A percentile compares a stretch with the other conserved stretches of the same genome.
Conservation (phyloP, 139 green algal species). For the Ostreobium quekettii region DNA sequence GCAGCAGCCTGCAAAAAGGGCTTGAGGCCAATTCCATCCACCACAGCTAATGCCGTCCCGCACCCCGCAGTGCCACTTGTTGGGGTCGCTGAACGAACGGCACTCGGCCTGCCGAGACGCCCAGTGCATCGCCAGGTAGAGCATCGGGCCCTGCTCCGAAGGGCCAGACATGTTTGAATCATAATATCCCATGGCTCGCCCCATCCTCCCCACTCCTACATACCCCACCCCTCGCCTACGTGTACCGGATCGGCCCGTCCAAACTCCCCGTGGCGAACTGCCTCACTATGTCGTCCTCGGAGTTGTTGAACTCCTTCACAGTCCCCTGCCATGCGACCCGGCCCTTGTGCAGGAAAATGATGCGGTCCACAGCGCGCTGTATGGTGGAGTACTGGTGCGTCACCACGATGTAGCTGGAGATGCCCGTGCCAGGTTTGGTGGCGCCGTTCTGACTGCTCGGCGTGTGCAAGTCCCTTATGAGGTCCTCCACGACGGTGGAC, state of each 20-base stretch:
- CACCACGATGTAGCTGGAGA: constrained; percentile 93
- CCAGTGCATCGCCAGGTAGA: too few relatives aligned
- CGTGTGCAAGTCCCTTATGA: constrained; percentile 82
- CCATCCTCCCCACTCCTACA: not conserved
- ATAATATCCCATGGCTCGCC: too few relatives aligned
- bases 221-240: constrained; percentile 29
- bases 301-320: constrained; percentile 85
- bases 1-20: too few relatives aligned
- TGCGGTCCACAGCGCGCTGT: constrained; percentile 79
- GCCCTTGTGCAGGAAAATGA: constrained; percentile 96
- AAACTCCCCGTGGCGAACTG: constrained; percentile 87
- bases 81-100: too few relatives aligned
- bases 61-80: too few relatives aligned
- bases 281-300: constrained; percentile 82
- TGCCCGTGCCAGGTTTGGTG: constrained; percentile 34
- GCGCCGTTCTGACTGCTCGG: constrained; percentile 10
- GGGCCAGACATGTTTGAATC: too few relatives aligned
- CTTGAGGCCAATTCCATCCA: too few relatives aligned
- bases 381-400: constrained; percentile 98
- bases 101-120: too few relatives aligned
- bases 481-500: constrained; percentile 92
- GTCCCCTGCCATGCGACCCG: constrained; percentile 92
- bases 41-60: too few relatives aligned
- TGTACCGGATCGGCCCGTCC: constrained; percentile 80
- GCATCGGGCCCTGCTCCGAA: too few relatives aligned